These are phyloP conservation scores for Neurospora sublineolata DNA, from an alignment of 495 filamentous ascomycete genomes.

Conservation along the genomic window DNA sequence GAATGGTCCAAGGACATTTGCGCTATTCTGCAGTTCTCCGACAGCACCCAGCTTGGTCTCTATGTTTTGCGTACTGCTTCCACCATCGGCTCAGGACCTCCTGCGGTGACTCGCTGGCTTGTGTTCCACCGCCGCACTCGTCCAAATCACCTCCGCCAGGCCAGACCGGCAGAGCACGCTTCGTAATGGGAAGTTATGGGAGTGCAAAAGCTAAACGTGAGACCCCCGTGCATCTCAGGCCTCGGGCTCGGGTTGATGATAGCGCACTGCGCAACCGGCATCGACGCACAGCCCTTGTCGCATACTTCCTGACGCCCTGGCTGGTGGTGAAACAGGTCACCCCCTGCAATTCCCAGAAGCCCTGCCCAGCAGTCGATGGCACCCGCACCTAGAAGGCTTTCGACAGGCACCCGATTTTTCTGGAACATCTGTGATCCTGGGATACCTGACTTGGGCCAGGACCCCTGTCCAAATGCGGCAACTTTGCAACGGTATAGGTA, in stretches of 20 bases:
- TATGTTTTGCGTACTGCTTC: background rate
- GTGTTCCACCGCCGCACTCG: background rate
- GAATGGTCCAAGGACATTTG: constrained; percentile 1
- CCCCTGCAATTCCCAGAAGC: constrained; percentile 26
- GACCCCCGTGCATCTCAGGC: too few relatives aligned
- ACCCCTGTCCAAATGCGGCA: background rate
- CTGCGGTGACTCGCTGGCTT: constrained; percentile 5
- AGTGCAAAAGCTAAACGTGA: background rate
- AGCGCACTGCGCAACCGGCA: constrained; percentile 18
- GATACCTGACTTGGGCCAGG: constrained; percentile 1
- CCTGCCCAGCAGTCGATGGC: constrained; percentile 7
- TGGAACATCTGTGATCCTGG: constrained; percentile 25
- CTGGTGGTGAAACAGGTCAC: constrained; percentile 28
- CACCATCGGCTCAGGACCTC: constrained; percentile 13
- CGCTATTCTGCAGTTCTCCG: constrained; percentile 17
- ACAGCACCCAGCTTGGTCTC: background rate
- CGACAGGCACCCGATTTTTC: constrained; percentile 23
- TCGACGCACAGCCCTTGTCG: constrained; percentile 19
- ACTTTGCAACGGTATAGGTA: background rate
- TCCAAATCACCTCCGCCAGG: constrained; percentile 1
- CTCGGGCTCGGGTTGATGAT: too few relatives aligned
- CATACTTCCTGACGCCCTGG: constrained; percentile 24
- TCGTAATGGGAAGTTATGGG: background rate
- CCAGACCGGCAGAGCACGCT: constrained; percentile 3
- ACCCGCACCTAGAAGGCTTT: constrained; percentile 20